Conservation (phyloP, 441 rosid genomes). For the Gossypium davidsonii region DNA sequence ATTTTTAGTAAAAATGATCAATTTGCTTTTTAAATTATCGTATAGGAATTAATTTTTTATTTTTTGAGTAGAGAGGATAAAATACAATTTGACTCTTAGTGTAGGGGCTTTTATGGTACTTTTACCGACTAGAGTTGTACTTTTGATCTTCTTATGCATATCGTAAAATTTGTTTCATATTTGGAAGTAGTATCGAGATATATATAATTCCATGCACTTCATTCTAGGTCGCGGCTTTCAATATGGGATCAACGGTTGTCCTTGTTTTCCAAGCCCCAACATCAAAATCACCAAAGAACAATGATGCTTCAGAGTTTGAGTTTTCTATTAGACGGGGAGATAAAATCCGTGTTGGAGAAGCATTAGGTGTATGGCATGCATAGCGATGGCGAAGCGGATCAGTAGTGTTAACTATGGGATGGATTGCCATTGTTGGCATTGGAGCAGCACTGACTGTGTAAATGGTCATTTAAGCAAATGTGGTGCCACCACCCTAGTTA, state of each 20-base stretch:
- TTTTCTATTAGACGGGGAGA: constrained; percentile 59
- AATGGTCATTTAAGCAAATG: too few relatives aligned
- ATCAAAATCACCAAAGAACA: constrained; percentile 26
- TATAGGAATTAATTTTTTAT: too few relatives aligned
- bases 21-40: too few relatives aligned
- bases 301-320: constrained; percentile 42
- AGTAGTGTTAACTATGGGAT: too few relatives aligned
- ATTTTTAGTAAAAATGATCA: too few relatives aligned
- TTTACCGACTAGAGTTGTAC: too few relatives aligned
- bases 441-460: too few relatives aligned
- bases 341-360: constrained; percentile 66
- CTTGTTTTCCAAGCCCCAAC: constrained; percentile 85
- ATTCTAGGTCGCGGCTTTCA: constrained; percentile 72
- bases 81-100: too few relatives aligned
- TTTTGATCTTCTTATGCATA: background rate
- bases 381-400: background rate
- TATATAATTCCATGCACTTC: constrained; percentile 1
- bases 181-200: background rate
- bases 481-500: too few relatives aligned
- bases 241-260: constrained; percentile 92
- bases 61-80: too few relatives aligned
- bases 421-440: too few relatives aligned
- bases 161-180: background rate
- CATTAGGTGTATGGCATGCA: constrained; percentile 63
- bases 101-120: too few relatives aligned